These are phyloP conservation scores for Prillingera fragicola DNA, from an alignment of 1,284 basidiomycete species.

Conservation along the genomic window DNA sequence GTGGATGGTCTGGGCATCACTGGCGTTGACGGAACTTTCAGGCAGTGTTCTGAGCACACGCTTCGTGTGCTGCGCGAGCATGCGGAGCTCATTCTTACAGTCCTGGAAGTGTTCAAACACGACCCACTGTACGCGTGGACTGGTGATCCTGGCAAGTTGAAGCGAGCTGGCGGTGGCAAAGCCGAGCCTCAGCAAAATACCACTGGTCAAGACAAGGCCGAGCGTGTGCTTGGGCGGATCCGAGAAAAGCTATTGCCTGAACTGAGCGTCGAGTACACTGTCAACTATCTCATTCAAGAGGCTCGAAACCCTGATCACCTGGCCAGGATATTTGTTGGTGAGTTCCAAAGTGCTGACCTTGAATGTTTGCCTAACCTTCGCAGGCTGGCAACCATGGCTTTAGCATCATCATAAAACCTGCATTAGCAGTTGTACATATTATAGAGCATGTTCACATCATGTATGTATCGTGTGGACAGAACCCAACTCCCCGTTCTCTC, in stretches of 20 bases:
- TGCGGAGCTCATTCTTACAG: slow-evolving; percentile 83
- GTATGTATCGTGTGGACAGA: not conserved
- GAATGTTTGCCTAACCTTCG: not conserved
- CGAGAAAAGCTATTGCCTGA: slow-evolving; percentile 73
- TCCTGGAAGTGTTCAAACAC: slow-evolving; percentile 94
- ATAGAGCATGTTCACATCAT: not conserved
- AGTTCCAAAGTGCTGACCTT: slow-evolving; percentile 8
- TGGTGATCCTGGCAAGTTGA: slow-evolving; percentile 58
- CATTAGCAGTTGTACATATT: no score
- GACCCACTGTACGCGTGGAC: slow-evolving; percentile 91
- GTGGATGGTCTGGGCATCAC: slow-evolving; percentile 89
- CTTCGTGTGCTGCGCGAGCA: slow-evolving; percentile 79
- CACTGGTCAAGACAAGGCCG: slow-evolving; percentile 75
- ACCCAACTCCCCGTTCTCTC: no score
- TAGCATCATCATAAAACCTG: not conserved
- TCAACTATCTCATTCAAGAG: slow-evolving; percentile 87
- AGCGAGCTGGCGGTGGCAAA: slow-evolving; percentile 27
- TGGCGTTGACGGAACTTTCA: slow-evolving; percentile 89
- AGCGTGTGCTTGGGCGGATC: slow-evolving; percentile 75
- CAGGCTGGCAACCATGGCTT: slow-evolving; percentile 26
- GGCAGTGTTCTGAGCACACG: slow-evolving; percentile 90
- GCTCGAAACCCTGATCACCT: slow-evolving; percentile 75
- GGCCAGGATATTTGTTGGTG: slow-evolving; percentile 67
- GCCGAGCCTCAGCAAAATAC: slow-evolving; percentile 18
- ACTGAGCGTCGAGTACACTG: slow-evolving; percentile 84